These are phyloP conservation scores for Pyrenochaeta sp. DNA, from an alignment of 2,329 filamentous ascomycete genomes.

Conservation along the genomic window DNA sequence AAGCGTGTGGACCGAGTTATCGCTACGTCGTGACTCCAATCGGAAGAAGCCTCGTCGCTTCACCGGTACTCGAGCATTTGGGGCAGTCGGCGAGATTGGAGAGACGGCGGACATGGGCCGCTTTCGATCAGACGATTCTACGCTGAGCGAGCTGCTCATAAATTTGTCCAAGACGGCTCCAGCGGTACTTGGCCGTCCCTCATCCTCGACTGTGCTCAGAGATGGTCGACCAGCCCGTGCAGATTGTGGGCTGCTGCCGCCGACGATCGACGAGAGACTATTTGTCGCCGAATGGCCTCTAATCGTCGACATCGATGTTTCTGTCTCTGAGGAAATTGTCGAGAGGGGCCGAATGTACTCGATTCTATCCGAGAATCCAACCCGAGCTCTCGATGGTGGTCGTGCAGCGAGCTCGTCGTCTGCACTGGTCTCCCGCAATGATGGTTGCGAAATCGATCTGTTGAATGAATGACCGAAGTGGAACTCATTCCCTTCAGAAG, in stretches of 20 bases:
- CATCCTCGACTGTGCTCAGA: constrained; percentile 53
- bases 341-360: constrained; percentile 87
- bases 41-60: constrained; percentile 52
- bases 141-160: constrained; percentile 33
- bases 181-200: constrained; percentile 70
- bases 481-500: constrained; percentile 58
- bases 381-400: constrained; percentile 66
- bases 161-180: constrained; percentile 70
- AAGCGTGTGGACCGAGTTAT: constrained; percentile 44
- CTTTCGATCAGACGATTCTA: constrained; percentile 38
- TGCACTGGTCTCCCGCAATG: constrained; percentile 35
- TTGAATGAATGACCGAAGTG: constrained; percentile 46
- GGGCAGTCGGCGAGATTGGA: constrained; percentile 22
- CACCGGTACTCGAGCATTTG: constrained; percentile 21
- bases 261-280: constrained; percentile 81
- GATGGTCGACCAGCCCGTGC: constrained; percentile 52
- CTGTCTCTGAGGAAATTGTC: constrained; percentile 82
- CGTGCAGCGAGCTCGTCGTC: constrained; percentile 41
- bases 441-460: constrained; percentile 52
- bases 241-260: constrained; percentile 60
- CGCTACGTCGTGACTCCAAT: constrained; percentile 61
- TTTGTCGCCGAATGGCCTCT: constrained; percentile 78
- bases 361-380: constrained; percentile 84
- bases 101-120: constrained; percentile 49
- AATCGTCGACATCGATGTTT: constrained; percentile 75